Evolutionary conservation across 768 basidiomycete species (phyloP).

Genomic region (Tricholomella constricta): DNA sequence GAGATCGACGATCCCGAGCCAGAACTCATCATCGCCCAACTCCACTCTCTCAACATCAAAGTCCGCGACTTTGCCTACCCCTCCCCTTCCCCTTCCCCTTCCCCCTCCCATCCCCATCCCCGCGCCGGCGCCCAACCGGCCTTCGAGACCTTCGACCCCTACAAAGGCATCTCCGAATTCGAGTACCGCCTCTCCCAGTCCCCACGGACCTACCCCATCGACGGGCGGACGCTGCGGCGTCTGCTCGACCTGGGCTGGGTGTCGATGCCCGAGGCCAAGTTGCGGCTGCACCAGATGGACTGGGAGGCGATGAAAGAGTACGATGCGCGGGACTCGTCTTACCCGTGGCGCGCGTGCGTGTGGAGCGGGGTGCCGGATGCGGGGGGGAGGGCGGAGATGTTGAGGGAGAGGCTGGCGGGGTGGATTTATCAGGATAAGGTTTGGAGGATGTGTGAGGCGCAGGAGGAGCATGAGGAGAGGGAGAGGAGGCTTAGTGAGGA

Average conservation of each 20-base stretch:
- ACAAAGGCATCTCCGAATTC: conserved; percentile 37
- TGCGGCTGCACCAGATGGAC: conserved; percentile 34
- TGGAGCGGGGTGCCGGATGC: conserved; percentile 12
- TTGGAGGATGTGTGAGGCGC: conserved; percentile 12
- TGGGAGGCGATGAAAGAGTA: conserved; percentile 32
- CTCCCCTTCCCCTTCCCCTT: conserved; percentile 5
- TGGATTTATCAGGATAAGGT: conserved; percentile 15
- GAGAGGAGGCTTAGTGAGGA: conserved; percentile 14
- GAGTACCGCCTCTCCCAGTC: conserved; percentile 38
- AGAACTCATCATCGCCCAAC: conserved; percentile 29
- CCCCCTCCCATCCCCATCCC: conserved; percentile 2
- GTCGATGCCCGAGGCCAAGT: conserved; percentile 30
- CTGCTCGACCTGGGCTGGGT: conserved; percentile 44
- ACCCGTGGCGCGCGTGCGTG: conserved; percentile 19
- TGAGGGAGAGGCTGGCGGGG: neutral
- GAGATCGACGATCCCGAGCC: conserved; percentile 39
- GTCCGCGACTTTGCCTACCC: conserved; percentile 43
- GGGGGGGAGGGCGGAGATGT: conserved; percentile 12
- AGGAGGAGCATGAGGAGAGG: conserved; percentile 9
- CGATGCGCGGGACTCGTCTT: conserved; percentile 20
- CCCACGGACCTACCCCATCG: conserved; percentile 32
- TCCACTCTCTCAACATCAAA: conserved; percentile 37
- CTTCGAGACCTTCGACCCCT: conserved; percentile 42
- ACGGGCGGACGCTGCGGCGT: conserved; percentile 39
- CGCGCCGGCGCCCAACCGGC: conserved; percentile 12